Conservation (phyloP, 1,284 basidiomycete genomes). For the Xerocomus amazonicus region DNA sequence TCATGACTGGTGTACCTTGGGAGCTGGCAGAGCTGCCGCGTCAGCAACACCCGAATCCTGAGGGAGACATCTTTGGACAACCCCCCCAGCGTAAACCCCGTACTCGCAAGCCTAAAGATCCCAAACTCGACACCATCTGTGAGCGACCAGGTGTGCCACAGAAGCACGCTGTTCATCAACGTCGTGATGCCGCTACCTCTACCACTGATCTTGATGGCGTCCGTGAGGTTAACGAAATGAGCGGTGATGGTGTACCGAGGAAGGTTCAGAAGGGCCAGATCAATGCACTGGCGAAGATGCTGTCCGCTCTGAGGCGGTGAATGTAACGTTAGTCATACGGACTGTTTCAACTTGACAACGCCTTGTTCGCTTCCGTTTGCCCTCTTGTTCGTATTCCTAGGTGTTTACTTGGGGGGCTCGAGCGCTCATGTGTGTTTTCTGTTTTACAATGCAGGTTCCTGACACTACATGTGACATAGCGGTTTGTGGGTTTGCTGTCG, state of each 20-base stretch:
- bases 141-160: constrained; percentile 49
- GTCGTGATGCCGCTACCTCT: constrained; percentile 60
- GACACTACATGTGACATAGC: constrained; percentile 26
- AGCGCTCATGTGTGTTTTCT: constrained; percentile 19
- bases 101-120: constrained; percentile 61
- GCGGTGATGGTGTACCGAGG: constrained; percentile 51
- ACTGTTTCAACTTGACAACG: constrained; percentile 6
- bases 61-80: constrained; percentile 57
- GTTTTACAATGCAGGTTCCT: constrained; percentile 26
- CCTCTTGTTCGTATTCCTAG: constrained; percentile 1
- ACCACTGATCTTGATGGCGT: constrained; percentile 57
- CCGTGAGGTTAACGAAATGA: constrained; percentile 25
- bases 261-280: constrained; percentile 84
- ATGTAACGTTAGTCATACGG: constrained; percentile 30
- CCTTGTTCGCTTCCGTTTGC: background rate
- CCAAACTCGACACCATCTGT: constrained; percentile 65
- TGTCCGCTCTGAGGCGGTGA: constrained; percentile 70
- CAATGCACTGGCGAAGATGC: constrained; percentile 78
- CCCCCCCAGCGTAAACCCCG: constrained; percentile 63
- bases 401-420: constrained; percentile 8
- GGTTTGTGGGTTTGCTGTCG: constrained; percentile 25
- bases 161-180: constrained; percentile 29
- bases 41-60: constrained; percentile 55
- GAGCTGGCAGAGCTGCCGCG: constrained; percentile 64
- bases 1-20: constrained; percentile 72